Evolutionary conservation across 2,329 filamentous ascomycete species (phyloP), one percentile per base, ranked within the genome.

Genomic region (Colletotrichum liaoningense): DNA sequence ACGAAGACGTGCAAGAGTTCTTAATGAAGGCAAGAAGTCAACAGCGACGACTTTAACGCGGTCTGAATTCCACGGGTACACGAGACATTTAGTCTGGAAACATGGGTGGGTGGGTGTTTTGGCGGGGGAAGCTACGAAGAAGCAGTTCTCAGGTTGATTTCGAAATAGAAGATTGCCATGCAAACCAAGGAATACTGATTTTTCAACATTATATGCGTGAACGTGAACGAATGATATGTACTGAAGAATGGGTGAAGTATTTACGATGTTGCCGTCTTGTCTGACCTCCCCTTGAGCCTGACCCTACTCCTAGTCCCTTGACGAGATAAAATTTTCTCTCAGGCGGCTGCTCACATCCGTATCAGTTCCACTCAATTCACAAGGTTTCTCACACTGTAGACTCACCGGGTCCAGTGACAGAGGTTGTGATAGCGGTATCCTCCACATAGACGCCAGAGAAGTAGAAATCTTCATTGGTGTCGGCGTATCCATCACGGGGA

Each of bases 381-480:
- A 30, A 3, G 0, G 12, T 1, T 5, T 16, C n/a, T 54, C 4
- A 5, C 30, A 1, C 33, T 19, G 2, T 5, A 12, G 12, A 67
- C 68, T 52, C 9, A 74, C 72, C 65, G 16, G 80, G 79, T 5
- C 80, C 80, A 56, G 78, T 75, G 33, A 82, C 75, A 28, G 78
- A 73, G 33, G 81, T 83, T 8, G 82, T 83, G 62, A 84, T 76
- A 62, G 74, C 68, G 11, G 77, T 77, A 42, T 78, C 76, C 86
- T 94, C 93, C 62, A 94, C 86, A 77, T 93, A 94, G 4, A 93
- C 90, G 9, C 93, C 92, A 4, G 89, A 92, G 83, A 93, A 94
- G 80, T 90, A 93, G 85, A 92, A 91, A 78, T 94, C 92, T 84
- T 94, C 92, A 49, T 80, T 83, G 4, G 79, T 80, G 52, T 90